Base-by-base conservation (phyloP, 2,329 filamentous ascomycete genomes). In the Nemania sp. region DNA sequence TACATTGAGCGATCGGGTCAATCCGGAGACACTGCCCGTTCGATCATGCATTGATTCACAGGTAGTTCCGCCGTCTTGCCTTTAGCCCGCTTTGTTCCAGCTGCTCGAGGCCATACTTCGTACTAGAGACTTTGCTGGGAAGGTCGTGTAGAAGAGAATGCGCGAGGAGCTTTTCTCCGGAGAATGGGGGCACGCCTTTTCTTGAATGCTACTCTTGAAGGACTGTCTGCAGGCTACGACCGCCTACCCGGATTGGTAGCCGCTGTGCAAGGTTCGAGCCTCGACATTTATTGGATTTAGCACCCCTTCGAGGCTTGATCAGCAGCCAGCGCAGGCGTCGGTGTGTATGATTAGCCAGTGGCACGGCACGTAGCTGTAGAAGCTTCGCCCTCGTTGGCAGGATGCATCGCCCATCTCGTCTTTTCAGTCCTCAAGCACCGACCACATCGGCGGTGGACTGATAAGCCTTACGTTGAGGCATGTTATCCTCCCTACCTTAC, bases 331-430 rank as follows among this genome's bases (percentile, higher is more conserved):
- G 26, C 46, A 15, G 20, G 11, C 39, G 23, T 40, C 8, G 12
- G 8, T 33, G 22, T 36, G 11, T n/a, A 28, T 52, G 34, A 52
- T 52, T 52, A 52, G 49, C 49, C 49, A 46, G 24, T 34, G 49
- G 49, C 41, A 39, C 41, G 41, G 33, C 41, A 46, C 15, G 28
- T 40, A 40, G 19, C 14, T 19, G 15, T 15, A 15, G 41, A 33
- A 33, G 33, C 30, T 19, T 12, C 33, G 31, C 22, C 24, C 23
- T 52, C 12, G 34, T 30, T 31, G 31, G 40, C 24, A 34, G 23
- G n/a, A n/a, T n/a, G n/a, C n/a, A n/a, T n/a, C n/a, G n/a, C n/a
- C n/a, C n/a, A n/a, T n/a, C n/a, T n/a, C n/a, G n/a, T n/a, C n/a
- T n/a, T n/a, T n/a, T n/a, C n/a, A n/a, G n/a, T n/a, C n/a, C n/a